Evolutionary conservation across 352 stramenopile genomes (phyloP).

Genomic region (Aphanomyces astaci): DNA sequence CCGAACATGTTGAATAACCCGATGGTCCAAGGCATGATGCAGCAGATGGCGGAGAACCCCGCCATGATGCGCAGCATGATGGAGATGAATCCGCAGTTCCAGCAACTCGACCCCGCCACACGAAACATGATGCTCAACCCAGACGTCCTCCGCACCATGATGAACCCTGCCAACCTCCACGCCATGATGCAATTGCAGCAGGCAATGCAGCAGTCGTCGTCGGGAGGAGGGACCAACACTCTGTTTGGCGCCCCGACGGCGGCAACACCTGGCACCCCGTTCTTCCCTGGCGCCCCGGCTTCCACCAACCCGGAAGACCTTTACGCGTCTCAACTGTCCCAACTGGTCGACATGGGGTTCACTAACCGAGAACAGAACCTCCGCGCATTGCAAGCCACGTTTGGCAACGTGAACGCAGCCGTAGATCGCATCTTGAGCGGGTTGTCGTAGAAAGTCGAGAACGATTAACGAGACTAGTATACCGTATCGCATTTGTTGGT

Average conservation of each 20-base stretch:
- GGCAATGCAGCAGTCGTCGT: constrained; percentile 77
- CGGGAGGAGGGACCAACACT: constrained; percentile 47
- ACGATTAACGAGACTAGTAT: not conserved
- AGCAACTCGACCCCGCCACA: constrained; percentile 82
- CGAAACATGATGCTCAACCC: constrained; percentile 86
- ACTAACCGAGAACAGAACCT: constrained; percentile 83
- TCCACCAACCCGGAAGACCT: constrained; percentile 67
- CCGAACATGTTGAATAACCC: constrained; percentile 82
- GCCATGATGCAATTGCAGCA: constrained; percentile 88
- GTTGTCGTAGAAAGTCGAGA: constrained; percentile 1
- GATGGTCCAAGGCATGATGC: constrained; percentile 73
- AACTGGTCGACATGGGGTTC: constrained; percentile 89
- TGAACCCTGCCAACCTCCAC: constrained; percentile 87
- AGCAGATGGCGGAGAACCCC: constrained; percentile 76
- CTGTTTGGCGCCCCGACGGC: not conserved
- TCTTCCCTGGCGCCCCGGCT: constrained; percentile 33
- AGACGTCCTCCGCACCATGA: constrained; percentile 71
- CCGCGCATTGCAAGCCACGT: constrained; percentile 71
- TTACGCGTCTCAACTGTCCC: constrained; percentile 82
- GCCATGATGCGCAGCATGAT: constrained; percentile 74
- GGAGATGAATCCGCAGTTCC: constrained; percentile 88
- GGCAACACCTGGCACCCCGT: constrained; percentile 8
- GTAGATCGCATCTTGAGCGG: constrained; percentile 84
- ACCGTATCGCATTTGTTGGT: not conserved
- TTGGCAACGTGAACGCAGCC: constrained; percentile 84